phyloP scores from a whole-genome alignment of 257 asterid genomes.

The Capsicum chinense region DNA sequence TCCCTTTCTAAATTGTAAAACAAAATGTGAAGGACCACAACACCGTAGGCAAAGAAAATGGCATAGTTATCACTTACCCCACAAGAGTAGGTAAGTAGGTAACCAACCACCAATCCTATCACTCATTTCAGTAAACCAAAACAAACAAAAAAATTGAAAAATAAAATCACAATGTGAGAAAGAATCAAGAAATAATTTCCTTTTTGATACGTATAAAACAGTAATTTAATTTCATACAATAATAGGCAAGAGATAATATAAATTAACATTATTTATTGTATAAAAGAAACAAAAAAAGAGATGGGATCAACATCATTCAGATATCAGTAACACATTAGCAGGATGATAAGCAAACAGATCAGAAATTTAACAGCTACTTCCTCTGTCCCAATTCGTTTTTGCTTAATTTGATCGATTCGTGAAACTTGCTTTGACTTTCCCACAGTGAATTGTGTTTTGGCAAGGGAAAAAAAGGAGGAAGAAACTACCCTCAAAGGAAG shows the following conservation, averaged over 20 bases:
- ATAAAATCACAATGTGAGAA: slow-evolving; percentile 7
- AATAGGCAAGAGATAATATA: slow-evolving; percentile 1
- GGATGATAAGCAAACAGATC: not conserved
- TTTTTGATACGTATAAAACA: not conserved
- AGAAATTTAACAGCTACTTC: slow-evolving; percentile 21
- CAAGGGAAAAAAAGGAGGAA: not conserved
- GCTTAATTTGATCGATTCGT: not conserved
- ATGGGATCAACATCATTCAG: not conserved
- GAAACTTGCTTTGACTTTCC: slow-evolving; percentile 15
- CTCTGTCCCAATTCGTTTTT: not conserved
- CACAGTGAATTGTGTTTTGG: slow-evolving; percentile 15
- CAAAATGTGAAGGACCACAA: slow-evolving; percentile 21
- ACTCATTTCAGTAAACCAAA: slow-evolving; percentile 23
- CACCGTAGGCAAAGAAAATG: slow-evolving; percentile 36
- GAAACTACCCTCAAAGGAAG: slow-evolving; percentile 55
- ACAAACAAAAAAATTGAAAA: slow-evolving; percentile 21
- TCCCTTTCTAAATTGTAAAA: slow-evolving; percentile 29
- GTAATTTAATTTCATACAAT: slow-evolving; percentile 13
- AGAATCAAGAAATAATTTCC: not conserved
- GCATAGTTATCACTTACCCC: slow-evolving; percentile 33
- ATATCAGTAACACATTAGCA: not conserved
- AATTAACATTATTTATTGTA: not conserved
- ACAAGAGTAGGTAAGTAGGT: slow-evolving; percentile 34
- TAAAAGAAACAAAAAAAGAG: not conserved
- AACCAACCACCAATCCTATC: slow-evolving; percentile 40